phyloP scores from a whole-genome alignment of 805 yeast species.

The Hagleromyces aurorensis region DNA sequence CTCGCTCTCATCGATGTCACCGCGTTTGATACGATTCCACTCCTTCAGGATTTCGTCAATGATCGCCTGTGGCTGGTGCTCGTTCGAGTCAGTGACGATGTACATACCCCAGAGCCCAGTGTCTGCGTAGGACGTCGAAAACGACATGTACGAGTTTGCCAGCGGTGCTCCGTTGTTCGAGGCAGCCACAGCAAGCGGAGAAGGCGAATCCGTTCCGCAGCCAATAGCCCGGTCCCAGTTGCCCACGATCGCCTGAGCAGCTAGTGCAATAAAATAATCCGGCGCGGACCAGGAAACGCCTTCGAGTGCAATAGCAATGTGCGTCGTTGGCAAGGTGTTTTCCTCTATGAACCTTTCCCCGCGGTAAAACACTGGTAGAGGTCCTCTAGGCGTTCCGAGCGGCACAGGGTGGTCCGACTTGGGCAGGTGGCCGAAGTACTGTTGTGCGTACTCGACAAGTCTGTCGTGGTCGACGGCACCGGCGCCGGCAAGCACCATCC shows the following conservation, averaged over 20 bases:
- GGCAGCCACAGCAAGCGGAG: slow-evolving; percentile 61
- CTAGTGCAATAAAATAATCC: slow-evolving; percentile 90
- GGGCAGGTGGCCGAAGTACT: slow-evolving; percentile 63
- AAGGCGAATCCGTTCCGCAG: slow-evolving; percentile 73
- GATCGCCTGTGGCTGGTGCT: slow-evolving; percentile 54
- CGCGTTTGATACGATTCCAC: slow-evolving; percentile 79
- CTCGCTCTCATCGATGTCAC: slow-evolving; percentile 73
- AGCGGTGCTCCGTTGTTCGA: slow-evolving; percentile 53
- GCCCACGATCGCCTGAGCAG: slow-evolving; percentile 94
- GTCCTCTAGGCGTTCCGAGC: slow-evolving; percentile 56
- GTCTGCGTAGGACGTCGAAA: slow-evolving; percentile 94
- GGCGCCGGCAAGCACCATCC: slow-evolving; percentile 97
- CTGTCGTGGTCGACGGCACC: slow-evolving; percentile 89
- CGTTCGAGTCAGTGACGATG: slow-evolving; percentile 69
- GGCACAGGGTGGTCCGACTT: slow-evolving; percentile 49
- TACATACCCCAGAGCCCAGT: slow-evolving; percentile 98
- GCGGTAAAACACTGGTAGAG: slow-evolving; percentile 71
- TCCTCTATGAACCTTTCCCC: slow-evolving; percentile 84
- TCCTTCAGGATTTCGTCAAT: slow-evolving; percentile 72
- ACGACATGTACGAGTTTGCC: slow-evolving; percentile 94
- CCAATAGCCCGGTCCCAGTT: slow-evolving; percentile 95
- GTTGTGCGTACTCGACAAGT: slow-evolving; percentile 66
- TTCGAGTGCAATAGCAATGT: slow-evolving; percentile 91
- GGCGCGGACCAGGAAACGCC: slow-evolving; percentile 97
- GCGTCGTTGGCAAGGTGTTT: slow-evolving; percentile 75